phyloP scores from a whole-genome alignment of 176 grass and related monocot species.

The Aechmea fasciata region DNA sequence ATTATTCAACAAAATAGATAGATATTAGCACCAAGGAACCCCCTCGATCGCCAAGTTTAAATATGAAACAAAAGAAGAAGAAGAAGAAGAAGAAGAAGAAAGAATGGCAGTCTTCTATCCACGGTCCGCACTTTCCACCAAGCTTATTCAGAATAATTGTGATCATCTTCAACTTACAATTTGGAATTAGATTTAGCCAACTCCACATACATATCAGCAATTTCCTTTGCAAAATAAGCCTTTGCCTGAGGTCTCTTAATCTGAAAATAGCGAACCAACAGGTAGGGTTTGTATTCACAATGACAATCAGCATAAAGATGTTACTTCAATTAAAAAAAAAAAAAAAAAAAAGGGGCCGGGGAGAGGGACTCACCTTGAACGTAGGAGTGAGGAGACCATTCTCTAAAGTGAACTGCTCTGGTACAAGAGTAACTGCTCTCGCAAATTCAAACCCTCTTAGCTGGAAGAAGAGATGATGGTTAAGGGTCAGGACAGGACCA shows the following conservation, averaged over 20 bases:
- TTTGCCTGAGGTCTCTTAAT: constrained; percentile 94
- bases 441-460: constrained; percentile 94
- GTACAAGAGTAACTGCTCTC: constrained; percentile 59
- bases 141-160: not conserved
- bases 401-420: constrained; percentile 83
- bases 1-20: too few species aligned
- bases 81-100: not conserved
- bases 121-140: not conserved
- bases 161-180: constrained; percentile 7
- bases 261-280: constrained; percentile 23
- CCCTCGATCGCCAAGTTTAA: too few species aligned
- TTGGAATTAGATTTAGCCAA: constrained; percentile 29
- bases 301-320: not conserved
- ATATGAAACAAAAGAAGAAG: too few species aligned
- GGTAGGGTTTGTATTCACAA: not conserved
- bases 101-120: not conserved
- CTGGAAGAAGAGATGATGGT: constrained; percentile 24
- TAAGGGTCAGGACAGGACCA: not conserved
- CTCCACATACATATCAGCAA: constrained; percentile 64
- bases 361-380: constrained; percentile 51
- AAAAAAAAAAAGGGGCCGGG: not conserved
- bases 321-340: not conserved
- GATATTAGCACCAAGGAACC: too few species aligned
- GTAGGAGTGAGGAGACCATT: constrained; percentile 94
- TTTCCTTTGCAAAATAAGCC: constrained; percentile 74